These are phyloP conservation scores for Pseudopithomyces maydicus DNA, from an alignment of 2,329 filamentous ascomycete species.

Conservation along the genomic window DNA sequence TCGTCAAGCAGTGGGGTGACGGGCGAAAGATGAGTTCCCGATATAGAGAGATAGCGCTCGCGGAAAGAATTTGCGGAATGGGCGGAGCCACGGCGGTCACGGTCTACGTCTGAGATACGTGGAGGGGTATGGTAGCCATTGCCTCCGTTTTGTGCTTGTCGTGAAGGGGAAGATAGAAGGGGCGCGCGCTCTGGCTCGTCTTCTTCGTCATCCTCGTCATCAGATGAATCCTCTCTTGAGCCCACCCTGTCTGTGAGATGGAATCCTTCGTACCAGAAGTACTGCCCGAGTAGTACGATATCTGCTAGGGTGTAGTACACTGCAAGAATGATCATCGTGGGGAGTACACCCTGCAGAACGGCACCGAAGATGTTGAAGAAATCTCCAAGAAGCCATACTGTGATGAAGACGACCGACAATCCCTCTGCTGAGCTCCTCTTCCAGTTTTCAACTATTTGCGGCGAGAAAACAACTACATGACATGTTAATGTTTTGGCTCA, in stretches of 20 bases:
- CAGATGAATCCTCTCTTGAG: slow-evolving; percentile 19
- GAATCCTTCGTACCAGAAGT: slow-evolving; percentile 95
- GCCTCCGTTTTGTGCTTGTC: slow-evolving; percentile 22
- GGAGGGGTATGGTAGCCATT: slow-evolving; percentile 25
- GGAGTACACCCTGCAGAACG: slow-evolving; percentile 85
- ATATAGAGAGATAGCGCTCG: slow-evolving; percentile 62
- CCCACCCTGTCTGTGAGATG: slow-evolving; percentile 43
- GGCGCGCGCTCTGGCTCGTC: slow-evolving; percentile 43
- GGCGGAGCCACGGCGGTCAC: slow-evolving; percentile 35
- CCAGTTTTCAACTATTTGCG: slow-evolving; percentile 96
- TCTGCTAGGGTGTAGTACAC: slow-evolving; percentile 94
- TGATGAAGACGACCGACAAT: slow-evolving; percentile 87
- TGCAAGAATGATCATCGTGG: slow-evolving; percentile 95
- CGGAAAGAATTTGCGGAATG: slow-evolving; percentile 44
- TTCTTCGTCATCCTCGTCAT: slow-evolving; percentile 26
- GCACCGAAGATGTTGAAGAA: slow-evolving; percentile 97
- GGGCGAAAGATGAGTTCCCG: slow-evolving; percentile 74
- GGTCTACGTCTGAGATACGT: slow-evolving; percentile 43
- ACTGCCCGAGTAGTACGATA: slow-evolving; percentile 84
- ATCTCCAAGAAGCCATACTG: slow-evolving; percentile 92
- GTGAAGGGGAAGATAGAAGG: slow-evolving; percentile 38
- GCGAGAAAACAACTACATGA: slow-evolving; percentile 79
- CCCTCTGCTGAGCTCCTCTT: slow-evolving; percentile 83
- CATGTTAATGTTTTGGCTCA: slow-evolving; percentile 11
- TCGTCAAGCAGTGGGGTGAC: slow-evolving; percentile 73